These are phyloP conservation scores for Sclerotinia minor DNA, from an alignment of 2,329 filamentous ascomycete genomes.

Conservation along the genomic window DNA sequence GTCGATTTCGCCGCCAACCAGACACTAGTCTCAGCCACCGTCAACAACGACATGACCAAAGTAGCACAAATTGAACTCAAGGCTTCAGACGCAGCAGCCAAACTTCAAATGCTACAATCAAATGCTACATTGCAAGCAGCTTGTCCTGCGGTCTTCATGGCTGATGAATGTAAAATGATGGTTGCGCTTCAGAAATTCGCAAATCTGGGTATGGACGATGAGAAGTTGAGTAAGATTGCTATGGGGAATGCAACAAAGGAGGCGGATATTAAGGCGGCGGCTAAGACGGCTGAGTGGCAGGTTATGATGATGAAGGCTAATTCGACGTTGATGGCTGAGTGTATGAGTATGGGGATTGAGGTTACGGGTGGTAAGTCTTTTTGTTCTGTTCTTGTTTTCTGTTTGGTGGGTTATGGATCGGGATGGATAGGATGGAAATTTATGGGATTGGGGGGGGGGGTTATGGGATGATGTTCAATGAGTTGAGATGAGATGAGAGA, in stretches of 20 bases:
- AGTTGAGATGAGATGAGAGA: neutral
- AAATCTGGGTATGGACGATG: slow-evolving; percentile 43
- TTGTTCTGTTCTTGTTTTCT: neutral
- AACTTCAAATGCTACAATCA: slow-evolving; percentile 24
- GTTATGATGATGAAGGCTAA: slow-evolving; percentile 43
- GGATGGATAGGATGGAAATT: neutral
- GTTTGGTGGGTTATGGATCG: neutral
- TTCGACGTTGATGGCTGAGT: slow-evolving; percentile 41
- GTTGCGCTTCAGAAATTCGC: slow-evolving; percentile 30
- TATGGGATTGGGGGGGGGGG: too few relatives aligned
- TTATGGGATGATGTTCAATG: neutral
- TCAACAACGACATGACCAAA: slow-evolving; percentile 29
- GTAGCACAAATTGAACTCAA: slow-evolving; percentile 25
- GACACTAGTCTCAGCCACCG: slow-evolving; percentile 23
- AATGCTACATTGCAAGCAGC: slow-evolving; percentile 32
- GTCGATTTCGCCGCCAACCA: slow-evolving; percentile 29
- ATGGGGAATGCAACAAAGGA: slow-evolving; percentile 44
- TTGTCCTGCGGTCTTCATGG: slow-evolving; percentile 23
- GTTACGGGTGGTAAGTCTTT: neutral
- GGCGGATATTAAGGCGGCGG: slow-evolving; percentile 44
- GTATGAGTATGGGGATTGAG: slow-evolving; percentile 15
- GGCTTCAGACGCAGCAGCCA: slow-evolving; percentile 24
- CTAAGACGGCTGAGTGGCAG: slow-evolving; percentile 38
- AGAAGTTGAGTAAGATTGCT: slow-evolving; percentile 41
- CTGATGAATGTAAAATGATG: slow-evolving; percentile 19